Percentiles rank a stretch among this genome's conserved stretches.
These are phyloP conservation scores for Collybia nuda DNA, from an alignment of 768 basidiomycete genomes.

Conservation along the genomic window DNA sequence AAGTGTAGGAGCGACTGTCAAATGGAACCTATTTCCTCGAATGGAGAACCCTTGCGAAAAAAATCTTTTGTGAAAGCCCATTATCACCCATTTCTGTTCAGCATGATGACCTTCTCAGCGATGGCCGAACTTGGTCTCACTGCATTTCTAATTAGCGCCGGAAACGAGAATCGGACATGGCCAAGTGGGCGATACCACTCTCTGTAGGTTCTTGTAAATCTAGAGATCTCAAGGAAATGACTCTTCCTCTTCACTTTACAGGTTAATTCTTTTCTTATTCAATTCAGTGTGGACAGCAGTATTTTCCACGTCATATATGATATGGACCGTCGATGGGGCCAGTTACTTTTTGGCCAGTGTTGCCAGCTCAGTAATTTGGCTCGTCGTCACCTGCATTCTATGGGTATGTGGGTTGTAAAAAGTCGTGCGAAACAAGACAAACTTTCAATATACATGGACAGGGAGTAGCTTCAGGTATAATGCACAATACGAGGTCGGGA, in stretches of 20 bases:
- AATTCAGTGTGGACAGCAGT: constrained; percentile 74
- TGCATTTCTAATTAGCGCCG: constrained; percentile 69
- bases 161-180: constrained; percentile 63
- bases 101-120: constrained; percentile 63
- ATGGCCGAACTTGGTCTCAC: constrained; percentile 76
- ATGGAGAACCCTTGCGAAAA: constrained; percentile 7
- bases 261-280: constrained; percentile 60
- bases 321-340: constrained; percentile 69
- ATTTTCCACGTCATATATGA: constrained; percentile 66
- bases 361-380: constrained; percentile 76
- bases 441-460: constrained; percentile 27
- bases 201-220: constrained; percentile 38
- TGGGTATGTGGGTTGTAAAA: constrained; percentile 51
- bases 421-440: not conserved
- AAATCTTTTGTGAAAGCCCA: constrained; percentile 48
- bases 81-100: constrained; percentile 63
- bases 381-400: constrained; percentile 58
- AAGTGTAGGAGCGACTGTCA: not conserved
- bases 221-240: not conserved
- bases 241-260: constrained; percentile 16
- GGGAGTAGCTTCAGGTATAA: constrained; percentile 68
- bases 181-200: constrained; percentile 62
- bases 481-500: constrained; percentile 63
- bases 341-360: constrained; percentile 72
- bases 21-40: constrained; percentile 9